These are phyloP conservation scores for Sanghuangporus weigelae DNA, from an alignment of 1,284 basidiomycete genomes.

Conservation along the genomic window DNA sequence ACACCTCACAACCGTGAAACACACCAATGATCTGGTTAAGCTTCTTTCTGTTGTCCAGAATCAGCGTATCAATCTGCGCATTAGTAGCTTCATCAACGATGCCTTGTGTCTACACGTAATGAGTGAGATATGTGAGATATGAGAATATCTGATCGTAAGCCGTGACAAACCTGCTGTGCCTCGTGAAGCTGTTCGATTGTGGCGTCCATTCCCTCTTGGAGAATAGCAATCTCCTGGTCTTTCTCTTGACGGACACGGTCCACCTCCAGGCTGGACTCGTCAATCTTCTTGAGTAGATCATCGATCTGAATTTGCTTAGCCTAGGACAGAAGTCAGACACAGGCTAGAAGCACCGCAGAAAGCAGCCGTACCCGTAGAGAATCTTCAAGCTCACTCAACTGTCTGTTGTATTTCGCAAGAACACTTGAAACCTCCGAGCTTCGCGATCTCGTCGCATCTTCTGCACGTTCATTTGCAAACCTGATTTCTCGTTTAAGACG, in stretches of 20 bases:
- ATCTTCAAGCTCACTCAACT: conserved; percentile 93
- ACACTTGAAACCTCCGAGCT: conserved; percentile 89
- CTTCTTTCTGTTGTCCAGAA: conserved; percentile 97
- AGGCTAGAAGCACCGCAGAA: not conserved
- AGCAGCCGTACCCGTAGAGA: conserved; percentile 70
- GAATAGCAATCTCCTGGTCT: conserved; percentile 92
- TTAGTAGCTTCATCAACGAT: conserved; percentile 86
- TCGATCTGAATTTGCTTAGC: conserved; percentile 94
- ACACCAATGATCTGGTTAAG: conserved; percentile 94
- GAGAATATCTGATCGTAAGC: not conserved
- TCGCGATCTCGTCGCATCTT: conserved; percentile 89
- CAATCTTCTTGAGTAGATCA: conserved; percentile 77
- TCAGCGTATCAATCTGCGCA: conserved; percentile 94
- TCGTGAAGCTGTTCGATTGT: conserved; percentile 90
- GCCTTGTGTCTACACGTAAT: conserved; percentile 60
- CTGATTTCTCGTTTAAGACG: conserved; percentile 88
- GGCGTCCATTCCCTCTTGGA: conserved; percentile 94
- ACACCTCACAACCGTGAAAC: conserved; percentile 20
- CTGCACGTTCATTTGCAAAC: conserved; percentile 98
- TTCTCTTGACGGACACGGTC: conserved; percentile 90
- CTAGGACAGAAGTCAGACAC: conserved; percentile 35
- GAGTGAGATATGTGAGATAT: conserved; percentile 14
- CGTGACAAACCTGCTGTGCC: conserved; percentile 64
- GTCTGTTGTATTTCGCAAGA: conserved; percentile 92
- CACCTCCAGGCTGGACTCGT: conserved; percentile 70